Base-by-base conservation (phyloP, 2,329 filamentous ascomycete species). In the Penicillium sp. region DNA sequence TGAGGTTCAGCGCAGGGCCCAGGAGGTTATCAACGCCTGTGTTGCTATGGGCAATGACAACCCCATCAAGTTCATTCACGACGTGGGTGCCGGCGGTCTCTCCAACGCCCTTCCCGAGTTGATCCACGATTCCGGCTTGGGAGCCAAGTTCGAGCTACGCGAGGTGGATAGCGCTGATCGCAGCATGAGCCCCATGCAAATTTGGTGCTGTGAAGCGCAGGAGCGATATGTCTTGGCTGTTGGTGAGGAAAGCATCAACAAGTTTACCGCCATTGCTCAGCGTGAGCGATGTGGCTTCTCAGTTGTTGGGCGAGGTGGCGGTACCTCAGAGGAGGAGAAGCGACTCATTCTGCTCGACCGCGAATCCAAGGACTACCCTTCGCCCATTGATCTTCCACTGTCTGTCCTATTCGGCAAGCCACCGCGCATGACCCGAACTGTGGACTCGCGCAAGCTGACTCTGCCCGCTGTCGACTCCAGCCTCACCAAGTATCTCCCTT, bases 1-100 rank as follows among this genome's bases (percentile, higher is more conserved):
- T 1, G 95, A 99, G 78, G 94, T 98, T 76, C 92, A 99, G 77
- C 85, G 95, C 63, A 86, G 95, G 68, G 95, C 94, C 1, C 95
- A 99, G 79, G 96, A 98, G 86, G 95, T 99, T 65, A 99, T 99
- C 77, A 95, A 98, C 76, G 89, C 92, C 4, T 99, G 95, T 75
- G 88, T 90, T 31, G 89, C 91, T 3, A 85, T 98, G 69, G 94
- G 93, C 15, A 81, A 88, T 4, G 83, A 92, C 64, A 98, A 90
- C 73, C 95, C 95, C 0, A 98, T 99, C 67, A 89, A 91, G 57
- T 94, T 98, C 79, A 98, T 99, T 64, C 95, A 99, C 75, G 95
- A 99, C 73, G 95, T 99, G 48, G 95, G 95, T 63, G 95, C 95
- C 53, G 95, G 95, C 70, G 95, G 95, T 60, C 80, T 93, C 35